A percentile compares a stretch with the other conserved stretches of the same genome.
Evolutionary conservation across 176 grass and related monocot genomes (phyloP).

Genomic region (Carex littledalei): DNA sequence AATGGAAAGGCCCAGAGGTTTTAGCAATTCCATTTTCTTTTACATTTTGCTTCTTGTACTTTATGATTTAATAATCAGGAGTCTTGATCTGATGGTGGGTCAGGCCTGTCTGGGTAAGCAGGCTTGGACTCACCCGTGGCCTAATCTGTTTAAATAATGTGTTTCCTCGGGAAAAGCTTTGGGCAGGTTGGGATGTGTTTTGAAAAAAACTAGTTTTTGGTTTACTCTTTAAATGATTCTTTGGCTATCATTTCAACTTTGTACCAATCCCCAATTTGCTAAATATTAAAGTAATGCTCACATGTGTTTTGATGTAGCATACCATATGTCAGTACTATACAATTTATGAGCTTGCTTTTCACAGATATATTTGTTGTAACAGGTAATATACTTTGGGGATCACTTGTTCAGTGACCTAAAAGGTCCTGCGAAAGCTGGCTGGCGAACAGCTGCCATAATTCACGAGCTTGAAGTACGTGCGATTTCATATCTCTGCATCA

Average conservation of each 20-base stretch:
- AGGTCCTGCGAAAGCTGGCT: slow-evolving; percentile 95
- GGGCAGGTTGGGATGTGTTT: not conserved
- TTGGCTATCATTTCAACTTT: not conserved
- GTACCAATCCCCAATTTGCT: too few species aligned
- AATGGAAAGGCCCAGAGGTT: slow-evolving; percentile 97
- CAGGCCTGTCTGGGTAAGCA: not conserved
- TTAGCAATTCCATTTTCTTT: slow-evolving; percentile 4
- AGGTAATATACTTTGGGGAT: slow-evolving; percentile 99
- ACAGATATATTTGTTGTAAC: not conserved
- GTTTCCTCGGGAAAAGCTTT: not conserved
- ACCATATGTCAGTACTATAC: not conserved
- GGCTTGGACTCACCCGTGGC: not conserved
- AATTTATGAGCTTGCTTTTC: not conserved
- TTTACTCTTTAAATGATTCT: not conserved
- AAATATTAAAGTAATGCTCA: too few species aligned
- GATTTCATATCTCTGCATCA: not conserved
- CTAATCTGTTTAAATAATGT: not conserved
- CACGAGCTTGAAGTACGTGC: slow-evolving; percentile 72
- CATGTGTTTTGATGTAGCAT: not conserved
- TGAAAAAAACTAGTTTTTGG: not conserved
- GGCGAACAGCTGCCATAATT: slow-evolving; percentile 97
- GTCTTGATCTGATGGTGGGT: not conserved
- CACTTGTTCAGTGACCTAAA: slow-evolving; percentile 95
- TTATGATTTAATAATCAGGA: not conserved
- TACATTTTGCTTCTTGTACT: not conserved